These are phyloP conservation scores for Podila epigama DNA, from an alignment of 192 early-diverging fungal genomes.

Conservation along the genomic window DNA sequence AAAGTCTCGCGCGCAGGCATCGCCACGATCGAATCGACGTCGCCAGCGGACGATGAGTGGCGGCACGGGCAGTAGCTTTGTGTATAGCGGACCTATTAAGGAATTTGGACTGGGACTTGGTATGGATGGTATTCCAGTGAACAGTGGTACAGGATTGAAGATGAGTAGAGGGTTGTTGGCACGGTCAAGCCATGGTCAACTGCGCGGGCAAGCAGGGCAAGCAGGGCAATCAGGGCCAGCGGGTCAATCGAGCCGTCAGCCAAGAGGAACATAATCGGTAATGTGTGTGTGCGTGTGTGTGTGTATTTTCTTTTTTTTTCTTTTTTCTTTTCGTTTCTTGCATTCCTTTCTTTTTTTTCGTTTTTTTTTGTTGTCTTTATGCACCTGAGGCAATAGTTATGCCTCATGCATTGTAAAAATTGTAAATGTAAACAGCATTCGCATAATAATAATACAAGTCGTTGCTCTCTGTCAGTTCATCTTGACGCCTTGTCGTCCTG, in stretches of 20 bases:
- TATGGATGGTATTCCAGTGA: slow-evolving; percentile 29
- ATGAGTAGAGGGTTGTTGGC: slow-evolving; percentile 17
- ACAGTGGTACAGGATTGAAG: slow-evolving; percentile 36
- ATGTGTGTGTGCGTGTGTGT: too few relatives aligned
- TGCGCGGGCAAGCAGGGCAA: not conserved
- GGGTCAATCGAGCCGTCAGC: not conserved
- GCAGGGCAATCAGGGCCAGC: not conserved
- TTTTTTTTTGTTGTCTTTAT: not conserved
- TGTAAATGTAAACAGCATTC: too few relatives aligned
- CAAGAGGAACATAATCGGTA: not conserved
- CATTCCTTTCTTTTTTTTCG: not conserved
- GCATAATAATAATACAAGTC: too few relatives aligned
- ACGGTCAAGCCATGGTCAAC: not conserved
- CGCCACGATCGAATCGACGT: not conserved
- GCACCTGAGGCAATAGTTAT: not conserved
- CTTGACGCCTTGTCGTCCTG: not conserved
- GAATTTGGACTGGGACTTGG: slow-evolving; percentile 45
- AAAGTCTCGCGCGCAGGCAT: slow-evolving; percentile 1
- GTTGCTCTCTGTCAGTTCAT: not conserved
- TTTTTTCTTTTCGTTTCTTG: not conserved
- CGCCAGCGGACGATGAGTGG: slow-evolving; percentile 32
- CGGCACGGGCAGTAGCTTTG: slow-evolving; percentile 20
- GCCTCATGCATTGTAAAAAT: not conserved
- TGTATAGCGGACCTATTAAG: not conserved
- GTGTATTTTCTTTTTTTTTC: not conserved